phyloP scores from a whole-genome alignment of 495 filamentous ascomycete species.

The Talaromyces proteolyticus region DNA sequence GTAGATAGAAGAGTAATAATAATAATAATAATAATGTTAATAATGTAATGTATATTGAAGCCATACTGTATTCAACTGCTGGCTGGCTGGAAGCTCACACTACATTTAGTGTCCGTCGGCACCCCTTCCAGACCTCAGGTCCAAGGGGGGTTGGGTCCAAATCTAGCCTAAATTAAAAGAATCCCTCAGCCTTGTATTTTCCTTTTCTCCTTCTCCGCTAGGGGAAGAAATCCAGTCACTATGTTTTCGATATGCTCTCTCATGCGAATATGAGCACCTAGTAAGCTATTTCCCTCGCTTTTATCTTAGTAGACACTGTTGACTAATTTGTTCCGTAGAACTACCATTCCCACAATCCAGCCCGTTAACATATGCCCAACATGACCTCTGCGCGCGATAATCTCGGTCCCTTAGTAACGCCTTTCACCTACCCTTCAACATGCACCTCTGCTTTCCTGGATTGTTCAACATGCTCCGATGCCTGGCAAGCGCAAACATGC shows the following conservation, averaged over 20 bases:
- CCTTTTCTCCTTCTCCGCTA: neutral
- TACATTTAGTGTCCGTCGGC: too few relatives aligned
- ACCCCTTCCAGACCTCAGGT: too few relatives aligned
- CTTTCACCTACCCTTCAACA: neutral
- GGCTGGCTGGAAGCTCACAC: too few relatives aligned
- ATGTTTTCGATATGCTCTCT: neutral
- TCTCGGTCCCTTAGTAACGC: neutral
- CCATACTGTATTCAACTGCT: too few relatives aligned
- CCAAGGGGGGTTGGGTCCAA: too few relatives aligned
- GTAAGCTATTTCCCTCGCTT: neutral
- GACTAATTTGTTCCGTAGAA: neutral
- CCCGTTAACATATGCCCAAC: neutral
- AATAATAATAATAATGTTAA: too few relatives aligned
- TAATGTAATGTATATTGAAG: too few relatives aligned
- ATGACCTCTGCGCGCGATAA: neutral
- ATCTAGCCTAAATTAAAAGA: too few relatives aligned
- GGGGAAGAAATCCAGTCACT: neutral
- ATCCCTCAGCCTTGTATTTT: neutral
- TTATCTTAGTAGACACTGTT: neutral
- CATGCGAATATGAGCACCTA: neutral
- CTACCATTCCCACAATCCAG: neutral
- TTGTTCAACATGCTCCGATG: neutral
- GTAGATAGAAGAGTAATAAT: too few relatives aligned
- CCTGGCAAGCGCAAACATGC: neutral
- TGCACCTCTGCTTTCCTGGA: neutral